Evolutionary conservation across 2,329 filamentous ascomycete species (phyloP).

Genomic region (Ophiostoma perfectum): DNA sequence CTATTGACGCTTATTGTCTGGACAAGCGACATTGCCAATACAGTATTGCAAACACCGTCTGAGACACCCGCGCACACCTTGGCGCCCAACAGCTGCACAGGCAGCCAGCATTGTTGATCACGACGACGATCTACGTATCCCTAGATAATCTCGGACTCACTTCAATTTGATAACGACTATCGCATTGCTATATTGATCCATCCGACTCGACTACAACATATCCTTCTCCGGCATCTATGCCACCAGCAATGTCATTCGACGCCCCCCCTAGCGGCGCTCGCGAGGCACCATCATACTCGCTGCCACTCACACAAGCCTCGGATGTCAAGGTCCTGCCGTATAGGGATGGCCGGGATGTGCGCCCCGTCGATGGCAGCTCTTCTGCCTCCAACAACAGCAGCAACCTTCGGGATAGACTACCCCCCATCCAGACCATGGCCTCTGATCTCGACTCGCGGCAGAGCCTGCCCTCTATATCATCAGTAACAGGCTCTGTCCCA

Average conservation of each 20-base stretch:
- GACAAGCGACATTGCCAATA: too few species aligned
- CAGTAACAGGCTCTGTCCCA: slow-evolving; percentile 6
- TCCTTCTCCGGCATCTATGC: neutral
- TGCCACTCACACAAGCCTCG: neutral
- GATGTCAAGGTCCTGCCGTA: slow-evolving; percentile 19
- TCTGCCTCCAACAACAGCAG: slow-evolving; percentile 2
- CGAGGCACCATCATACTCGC: slow-evolving; percentile 8
- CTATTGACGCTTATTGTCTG: too few species aligned
- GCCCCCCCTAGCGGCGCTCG: slow-evolving; percentile 4
- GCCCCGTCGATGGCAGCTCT: neutral
- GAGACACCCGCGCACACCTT: neutral
- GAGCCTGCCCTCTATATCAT: slow-evolving; percentile 30
- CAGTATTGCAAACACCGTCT: neutral
- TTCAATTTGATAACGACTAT: too few species aligned
- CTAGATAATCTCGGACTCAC: neutral
- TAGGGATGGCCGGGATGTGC: neutral
- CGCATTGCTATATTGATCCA: neutral
- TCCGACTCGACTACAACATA: neutral
- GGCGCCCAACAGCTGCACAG: neutral
- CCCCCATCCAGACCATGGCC: slow-evolving; percentile 12
- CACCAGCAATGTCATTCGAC: slow-evolving; percentile 1
- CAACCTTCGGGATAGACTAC: slow-evolving; percentile 7
- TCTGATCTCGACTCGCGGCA: slow-evolving; percentile 25
- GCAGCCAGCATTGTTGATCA: neutral
- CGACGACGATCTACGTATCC: neutral